Conservation (phyloP, 2,329 filamentous ascomycete genomes). For the Orbilia javanica region DNA sequence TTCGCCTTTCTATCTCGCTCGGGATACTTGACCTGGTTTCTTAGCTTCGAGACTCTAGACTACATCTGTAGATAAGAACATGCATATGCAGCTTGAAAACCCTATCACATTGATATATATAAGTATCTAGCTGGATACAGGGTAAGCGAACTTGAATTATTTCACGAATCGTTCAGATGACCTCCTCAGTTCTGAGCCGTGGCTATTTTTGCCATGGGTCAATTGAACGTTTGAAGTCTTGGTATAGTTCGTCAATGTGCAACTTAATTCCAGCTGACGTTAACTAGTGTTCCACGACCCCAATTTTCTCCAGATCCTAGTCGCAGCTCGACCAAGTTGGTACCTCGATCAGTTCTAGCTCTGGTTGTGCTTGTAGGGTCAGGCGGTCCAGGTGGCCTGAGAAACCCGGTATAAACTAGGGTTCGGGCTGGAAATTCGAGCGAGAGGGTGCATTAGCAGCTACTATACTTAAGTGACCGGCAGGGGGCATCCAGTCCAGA, state of each 20-base stretch:
- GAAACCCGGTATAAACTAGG: constrained; percentile 14
- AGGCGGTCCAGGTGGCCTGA: constrained; percentile 28
- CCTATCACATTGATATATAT: neutral
- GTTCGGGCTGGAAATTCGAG: neutral
- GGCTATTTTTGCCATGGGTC: neutral
- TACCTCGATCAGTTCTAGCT: neutral
- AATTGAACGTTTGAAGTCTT: neutral
- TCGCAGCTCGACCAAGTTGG: neutral
- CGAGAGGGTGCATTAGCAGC: constrained; percentile 3
- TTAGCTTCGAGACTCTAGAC: neutral
- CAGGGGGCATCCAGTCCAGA: constrained; percentile 4
- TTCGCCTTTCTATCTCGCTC: neutral
- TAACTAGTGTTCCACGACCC: neutral
- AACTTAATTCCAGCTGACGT: constrained; percentile 8
- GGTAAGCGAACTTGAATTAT: neutral
- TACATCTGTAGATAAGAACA: neutral
- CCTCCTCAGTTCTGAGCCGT: neutral
- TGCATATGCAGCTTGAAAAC: neutral
- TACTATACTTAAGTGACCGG: neutral
- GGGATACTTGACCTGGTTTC: too few species aligned
- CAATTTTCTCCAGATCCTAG: constrained; percentile 6
- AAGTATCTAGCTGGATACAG: neutral
- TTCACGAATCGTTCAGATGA: neutral
- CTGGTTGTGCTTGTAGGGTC: neutral
- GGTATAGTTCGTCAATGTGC: neutral